Evolutionary conservation across 805 yeast genomes (phyloP).

Genomic region (Myxozyma geophila): DNA sequence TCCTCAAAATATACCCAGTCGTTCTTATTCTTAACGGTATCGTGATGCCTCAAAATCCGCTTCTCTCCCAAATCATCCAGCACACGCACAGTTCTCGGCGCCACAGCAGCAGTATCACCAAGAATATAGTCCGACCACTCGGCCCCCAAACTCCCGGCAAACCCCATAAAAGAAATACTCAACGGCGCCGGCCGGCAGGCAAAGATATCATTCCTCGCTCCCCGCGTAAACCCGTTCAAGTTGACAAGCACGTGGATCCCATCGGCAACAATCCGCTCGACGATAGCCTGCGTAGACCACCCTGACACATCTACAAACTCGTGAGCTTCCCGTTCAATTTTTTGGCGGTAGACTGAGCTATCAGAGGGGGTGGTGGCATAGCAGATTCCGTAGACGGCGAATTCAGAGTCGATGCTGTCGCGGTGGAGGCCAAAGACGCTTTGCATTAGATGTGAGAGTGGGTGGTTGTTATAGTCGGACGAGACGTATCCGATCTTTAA

Average conservation of each 20-base stretch:
- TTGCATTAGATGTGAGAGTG: constrained; percentile 46
- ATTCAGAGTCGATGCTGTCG: constrained; percentile 11
- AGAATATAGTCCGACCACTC: constrained; percentile 44
- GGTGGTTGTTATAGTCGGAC: constrained; percentile 45
- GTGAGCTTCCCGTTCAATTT: constrained; percentile 40
- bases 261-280: constrained; percentile 41
- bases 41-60: constrained; percentile 26
- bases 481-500: constrained; percentile 44
- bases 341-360: constrained; percentile 39
- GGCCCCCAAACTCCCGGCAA: constrained; percentile 45
- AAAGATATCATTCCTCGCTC: constrained; percentile 45
- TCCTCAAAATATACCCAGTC: constrained; percentile 40
- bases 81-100: constrained; percentile 16
- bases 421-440: constrained; percentile 45
- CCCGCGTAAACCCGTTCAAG: constrained; percentile 45
- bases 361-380: constrained; percentile 43
- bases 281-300: constrained; percentile 40
- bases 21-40: constrained; percentile 13
- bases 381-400: constrained; percentile 39
- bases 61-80: neutral
- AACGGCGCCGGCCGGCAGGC: constrained; percentile 45
- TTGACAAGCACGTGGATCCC: constrained; percentile 44
- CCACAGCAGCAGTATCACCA: constrained; percentile 39
- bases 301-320: constrained; percentile 40
- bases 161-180: constrained; percentile 44